Percentiles rank a stretch among this genome's conserved stretches.
These are phyloP conservation scores for Raphanus hybrid DNA, from an alignment of 441 rosid genomes.

Conservation along the genomic window DNA sequence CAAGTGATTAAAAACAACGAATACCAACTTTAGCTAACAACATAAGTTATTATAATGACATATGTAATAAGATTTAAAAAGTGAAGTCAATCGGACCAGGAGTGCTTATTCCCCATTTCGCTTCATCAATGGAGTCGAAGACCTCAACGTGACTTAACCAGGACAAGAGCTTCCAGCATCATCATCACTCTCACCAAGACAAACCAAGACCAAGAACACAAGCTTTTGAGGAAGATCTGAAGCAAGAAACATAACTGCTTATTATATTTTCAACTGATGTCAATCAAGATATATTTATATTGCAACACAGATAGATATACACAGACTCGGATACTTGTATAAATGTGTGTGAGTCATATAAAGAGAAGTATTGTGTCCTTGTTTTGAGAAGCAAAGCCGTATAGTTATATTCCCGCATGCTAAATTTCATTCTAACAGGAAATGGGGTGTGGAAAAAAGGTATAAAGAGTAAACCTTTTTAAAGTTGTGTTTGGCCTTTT, in stretches of 20 bases:
- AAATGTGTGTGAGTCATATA: background rate
- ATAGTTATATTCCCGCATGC: constrained; percentile 47
- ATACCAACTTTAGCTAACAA: background rate
- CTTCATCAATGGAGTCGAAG: constrained; percentile 7
- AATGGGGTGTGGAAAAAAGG: constrained; percentile 26
- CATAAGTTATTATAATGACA: background rate
- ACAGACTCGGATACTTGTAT: background rate
- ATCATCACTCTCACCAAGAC: constrained; percentile 5
- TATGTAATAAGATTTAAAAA: background rate
- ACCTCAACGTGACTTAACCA: constrained; percentile 20
- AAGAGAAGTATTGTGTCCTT: constrained; percentile 37
- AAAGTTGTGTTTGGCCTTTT: constrained; percentile 42
- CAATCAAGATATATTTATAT: background rate
- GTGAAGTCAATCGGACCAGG: constrained; percentile 36
- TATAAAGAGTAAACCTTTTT: constrained; percentile 11
- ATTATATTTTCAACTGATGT: background rate
- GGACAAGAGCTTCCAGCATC: constrained; percentile 17
- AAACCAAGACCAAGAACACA: constrained; percentile 27
- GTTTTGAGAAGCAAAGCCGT: constrained; percentile 40
- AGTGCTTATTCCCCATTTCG: constrained; percentile 43
- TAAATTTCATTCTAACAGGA: constrained; percentile 27
- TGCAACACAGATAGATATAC: constrained; percentile 13
- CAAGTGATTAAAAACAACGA: background rate
- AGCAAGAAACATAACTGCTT: constrained; percentile 28
- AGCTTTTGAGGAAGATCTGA: constrained; percentile 4